Evolutionary conservation across 106 monocot genomes (phyloP).

Genomic region (Dioscorea alata): DNA sequence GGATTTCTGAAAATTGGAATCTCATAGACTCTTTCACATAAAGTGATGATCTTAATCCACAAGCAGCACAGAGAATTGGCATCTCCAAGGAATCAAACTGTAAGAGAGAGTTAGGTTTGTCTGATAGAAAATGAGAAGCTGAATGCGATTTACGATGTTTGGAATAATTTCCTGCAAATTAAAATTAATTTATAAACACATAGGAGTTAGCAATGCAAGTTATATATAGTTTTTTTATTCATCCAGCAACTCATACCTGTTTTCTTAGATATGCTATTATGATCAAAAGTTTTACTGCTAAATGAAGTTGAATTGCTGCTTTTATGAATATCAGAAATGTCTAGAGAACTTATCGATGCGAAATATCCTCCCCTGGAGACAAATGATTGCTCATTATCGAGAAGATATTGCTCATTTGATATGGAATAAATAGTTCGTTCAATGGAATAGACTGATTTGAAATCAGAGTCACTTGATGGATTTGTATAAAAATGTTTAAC

Average conservation of each 20-base stretch:
- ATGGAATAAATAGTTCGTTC: conserved; percentile 5
- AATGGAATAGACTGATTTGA: conserved; percentile 16
- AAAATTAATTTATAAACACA: no score
- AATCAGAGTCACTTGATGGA: conserved; percentile 14
- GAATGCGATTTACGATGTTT: not conserved
- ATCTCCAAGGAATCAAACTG: conserved; percentile 24
- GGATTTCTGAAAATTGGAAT: conserved; percentile 37
- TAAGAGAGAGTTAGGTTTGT: not conserved
- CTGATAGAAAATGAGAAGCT: not conserved
- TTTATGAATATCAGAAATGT: not conserved
- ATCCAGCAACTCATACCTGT: not conserved
- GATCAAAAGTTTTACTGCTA: conserved; percentile 3
- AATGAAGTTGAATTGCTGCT: conserved; percentile 1
- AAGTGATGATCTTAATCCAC: conserved; percentile 30
- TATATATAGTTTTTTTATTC: no score
- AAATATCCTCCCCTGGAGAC: conserved; percentile 9
- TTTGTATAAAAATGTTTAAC: conserved; percentile 15
- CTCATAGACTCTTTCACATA: conserved; percentile 46
- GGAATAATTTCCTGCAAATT: no score
- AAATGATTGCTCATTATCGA: not conserved
- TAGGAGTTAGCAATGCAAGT: no score
- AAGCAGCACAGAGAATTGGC: conserved; percentile 40
- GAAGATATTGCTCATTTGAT: not conserved
- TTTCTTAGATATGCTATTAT: not conserved
- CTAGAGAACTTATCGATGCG: conserved; percentile 6